phyloP scores from a whole-genome alignment of 306 rosid genomes.

The Gleditsia sinensis region DNA sequence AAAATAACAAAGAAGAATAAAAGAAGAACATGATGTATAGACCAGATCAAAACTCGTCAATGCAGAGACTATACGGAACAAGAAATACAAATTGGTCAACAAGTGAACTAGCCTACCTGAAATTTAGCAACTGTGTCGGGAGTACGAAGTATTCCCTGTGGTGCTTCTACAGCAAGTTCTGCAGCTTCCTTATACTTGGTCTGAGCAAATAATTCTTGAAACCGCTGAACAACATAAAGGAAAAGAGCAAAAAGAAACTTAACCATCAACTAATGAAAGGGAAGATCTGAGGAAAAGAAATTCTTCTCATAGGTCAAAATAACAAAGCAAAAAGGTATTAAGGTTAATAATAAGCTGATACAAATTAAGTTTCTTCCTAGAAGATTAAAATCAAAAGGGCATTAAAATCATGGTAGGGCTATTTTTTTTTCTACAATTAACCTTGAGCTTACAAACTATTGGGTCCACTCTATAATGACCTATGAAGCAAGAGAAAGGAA shows the following conservation, averaged over 20 bases:
- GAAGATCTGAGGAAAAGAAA: background rate
- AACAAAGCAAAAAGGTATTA: background rate
- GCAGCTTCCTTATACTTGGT: conserved; percentile 72
- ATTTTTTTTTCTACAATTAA: too few relatives aligned
- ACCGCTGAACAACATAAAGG: conserved; percentile 59
- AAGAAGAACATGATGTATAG: background rate
- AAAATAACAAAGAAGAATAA: too few relatives aligned
- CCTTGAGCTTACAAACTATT: too few relatives aligned
- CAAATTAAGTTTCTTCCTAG: background rate
- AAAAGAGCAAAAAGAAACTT: conserved; percentile 15
- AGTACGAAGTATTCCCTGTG: conserved; percentile 67
- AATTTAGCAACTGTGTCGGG: conserved; percentile 65
- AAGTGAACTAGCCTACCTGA: conserved; percentile 43
- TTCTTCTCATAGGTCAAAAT: background rate
- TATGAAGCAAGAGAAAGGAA: too few relatives aligned
- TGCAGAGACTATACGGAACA: conserved; percentile 8
- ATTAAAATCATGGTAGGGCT: background rate
- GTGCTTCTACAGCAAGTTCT: conserved; percentile 71
- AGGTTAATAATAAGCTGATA: background rate
- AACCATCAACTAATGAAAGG: background rate
- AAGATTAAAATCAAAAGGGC: background rate
- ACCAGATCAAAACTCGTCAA: too few relatives aligned
- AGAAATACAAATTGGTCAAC: background rate
- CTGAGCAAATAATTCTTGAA: conserved; percentile 68
- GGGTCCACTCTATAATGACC: too few relatives aligned